Percentiles rank a stretch among this genome's conserved stretches.
Conservation (phyloP, 2,329 filamentous ascomycete species). For the Pseudopithomyces chartarum region DNA sequence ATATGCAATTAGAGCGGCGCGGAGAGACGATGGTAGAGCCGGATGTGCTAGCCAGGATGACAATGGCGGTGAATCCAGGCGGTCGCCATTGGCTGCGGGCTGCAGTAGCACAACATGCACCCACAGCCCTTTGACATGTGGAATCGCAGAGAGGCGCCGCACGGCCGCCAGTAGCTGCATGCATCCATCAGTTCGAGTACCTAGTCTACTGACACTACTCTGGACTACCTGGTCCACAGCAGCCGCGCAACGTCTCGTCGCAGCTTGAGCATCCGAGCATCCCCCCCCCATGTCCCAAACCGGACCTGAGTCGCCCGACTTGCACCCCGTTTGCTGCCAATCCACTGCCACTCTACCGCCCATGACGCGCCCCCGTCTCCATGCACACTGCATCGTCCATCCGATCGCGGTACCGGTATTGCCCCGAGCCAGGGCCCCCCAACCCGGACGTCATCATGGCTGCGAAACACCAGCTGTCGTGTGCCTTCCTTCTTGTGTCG, state of each 20-base stretch:
- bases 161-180: not conserved
- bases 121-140: slow-evolving; percentile 4
- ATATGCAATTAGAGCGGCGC: slow-evolving; percentile 26
- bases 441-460: no score
- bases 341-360: slow-evolving; percentile 8
- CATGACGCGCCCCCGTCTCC: slow-evolving; percentile 17
- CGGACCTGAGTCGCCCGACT: slow-evolving; percentile 17
- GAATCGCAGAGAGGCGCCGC: not conserved
- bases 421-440: not conserved
- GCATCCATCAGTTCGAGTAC: not conserved
- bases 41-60: slow-evolving; percentile 11
- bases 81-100: not conserved
- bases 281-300: slow-evolving; percentile 4
- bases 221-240: no score
- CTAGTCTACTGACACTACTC: no score
- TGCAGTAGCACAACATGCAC: not conserved
- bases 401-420: no score
- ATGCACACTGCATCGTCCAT: slow-evolving; percentile 3
- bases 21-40: slow-evolving; percentile 19
- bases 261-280: not conserved
- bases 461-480: no score
- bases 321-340: slow-evolving; percentile 5
- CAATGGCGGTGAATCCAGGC: slow-evolving; percentile 8
- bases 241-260: not conserved
- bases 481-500: not conserved